Conservation (phyloP, 176 grass and related monocot species). For the Oryza rufipogon region DNA sequence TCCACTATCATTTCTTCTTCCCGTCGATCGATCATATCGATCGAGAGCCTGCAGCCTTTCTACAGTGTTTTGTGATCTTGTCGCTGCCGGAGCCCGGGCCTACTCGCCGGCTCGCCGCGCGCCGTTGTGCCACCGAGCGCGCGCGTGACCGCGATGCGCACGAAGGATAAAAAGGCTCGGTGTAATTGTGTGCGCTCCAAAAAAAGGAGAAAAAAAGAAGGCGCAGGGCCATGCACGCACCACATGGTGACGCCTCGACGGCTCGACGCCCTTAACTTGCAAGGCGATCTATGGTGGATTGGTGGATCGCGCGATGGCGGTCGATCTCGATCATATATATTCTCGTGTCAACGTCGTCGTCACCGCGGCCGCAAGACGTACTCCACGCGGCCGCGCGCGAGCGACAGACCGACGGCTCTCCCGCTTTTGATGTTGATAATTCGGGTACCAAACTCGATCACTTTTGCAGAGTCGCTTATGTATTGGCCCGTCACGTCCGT, state of each 20-base stretch:
- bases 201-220: neutral
- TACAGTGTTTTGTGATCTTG: neutral
- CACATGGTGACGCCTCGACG: neutral
- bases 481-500: conserved; percentile 39
- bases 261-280: neutral
- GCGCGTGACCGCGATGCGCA: neutral
- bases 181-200: neutral
- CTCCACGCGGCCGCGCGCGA: conserved; percentile 7
- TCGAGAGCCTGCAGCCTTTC: neutral
- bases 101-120: neutral
- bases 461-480: neutral
- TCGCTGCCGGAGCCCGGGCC: neutral
- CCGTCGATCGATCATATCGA: neutral
- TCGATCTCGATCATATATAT: neutral
- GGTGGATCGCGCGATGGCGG: neutral
- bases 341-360: neutral
- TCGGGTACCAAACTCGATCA: neutral
- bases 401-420: neutral
- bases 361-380: neutral
- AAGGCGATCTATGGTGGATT: neutral
- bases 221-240: neutral
- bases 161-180: neutral
- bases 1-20: neutral
- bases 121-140: too few relatives aligned
- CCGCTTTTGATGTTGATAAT: neutral